Base-by-base conservation (phyloP, 805 yeast species). In the Saturnispora sanitii region DNA sequence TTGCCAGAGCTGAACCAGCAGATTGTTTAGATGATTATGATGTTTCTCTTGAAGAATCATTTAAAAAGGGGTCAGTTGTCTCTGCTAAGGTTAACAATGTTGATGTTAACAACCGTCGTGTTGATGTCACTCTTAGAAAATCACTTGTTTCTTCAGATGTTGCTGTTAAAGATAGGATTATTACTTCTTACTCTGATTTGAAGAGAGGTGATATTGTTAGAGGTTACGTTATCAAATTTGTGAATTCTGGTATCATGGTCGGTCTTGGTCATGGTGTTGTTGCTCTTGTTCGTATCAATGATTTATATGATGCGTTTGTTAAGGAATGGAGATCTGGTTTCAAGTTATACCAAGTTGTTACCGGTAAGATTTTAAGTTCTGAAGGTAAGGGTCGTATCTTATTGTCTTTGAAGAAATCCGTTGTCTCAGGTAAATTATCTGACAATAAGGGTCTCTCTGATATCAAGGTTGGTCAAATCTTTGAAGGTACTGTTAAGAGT, bases 281-380 rank as follows among this genome's bases (percentile, higher is more conserved):
- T 50, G 96, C 88, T 2, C 76, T 90, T 53, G 92, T 85, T 21
- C 79, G 85, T 53, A 77, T 86, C 37, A 61, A 81, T 33, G 88
- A 88, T 56, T 65, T 90, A 22, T 83, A 94, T 9, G 97, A 90
- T 52, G 68, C 81, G 1, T 84, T 65, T 52, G 64, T 86, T 55
- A 82, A 80, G 52, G 94, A 90, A 44, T 90, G 97, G 97, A 84
- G 84, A 66, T 77, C 77, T 47, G 73, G 68, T 47, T 85, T 71
- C 70, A 70, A 70, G 47, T 70, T 75, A 21, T 77, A 82, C 58
- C 94, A 88, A 62, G 64, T 72, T 12, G 86, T 90, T 8, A 54
- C 67, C 36, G 95, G 90, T 50, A 83, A 82, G 56, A 75, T 90
- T 37, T 58, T 80, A 8, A 68, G 75, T 35, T 70, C 82, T 43